These are phyloP conservation scores for Tephrocybe sp. DNA, from an alignment of 768 basidiomycete genomes.

Conservation along the genomic window DNA sequence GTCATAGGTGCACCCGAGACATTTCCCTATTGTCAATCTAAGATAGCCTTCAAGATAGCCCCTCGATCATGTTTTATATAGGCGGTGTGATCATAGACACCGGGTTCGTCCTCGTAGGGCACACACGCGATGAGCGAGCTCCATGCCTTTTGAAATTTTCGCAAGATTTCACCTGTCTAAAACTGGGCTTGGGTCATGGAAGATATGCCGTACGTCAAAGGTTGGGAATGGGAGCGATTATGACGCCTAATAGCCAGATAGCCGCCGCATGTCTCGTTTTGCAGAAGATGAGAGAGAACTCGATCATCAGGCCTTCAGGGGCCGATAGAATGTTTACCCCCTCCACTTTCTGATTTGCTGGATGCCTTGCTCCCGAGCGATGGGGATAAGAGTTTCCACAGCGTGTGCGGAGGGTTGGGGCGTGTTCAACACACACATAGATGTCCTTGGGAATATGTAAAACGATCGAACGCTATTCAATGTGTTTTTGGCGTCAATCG, in stretches of 20 bases:
- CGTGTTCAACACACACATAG: not conserved
- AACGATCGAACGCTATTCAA: not conserved
- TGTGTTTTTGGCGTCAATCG: not conserved
- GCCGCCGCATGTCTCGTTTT: slow-evolving; percentile 11
- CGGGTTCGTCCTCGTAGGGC: too few species aligned
- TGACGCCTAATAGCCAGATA: not conserved
- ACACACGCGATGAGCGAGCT: too few species aligned
- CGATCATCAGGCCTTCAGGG: slow-evolving; percentile 15
- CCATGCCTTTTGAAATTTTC: too few species aligned
- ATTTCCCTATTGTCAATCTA: slow-evolving; percentile 7
- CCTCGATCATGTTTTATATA: slow-evolving; percentile 6
- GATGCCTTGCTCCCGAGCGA: not conserved
- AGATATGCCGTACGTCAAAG: too few species aligned
- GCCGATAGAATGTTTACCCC: not conserved
- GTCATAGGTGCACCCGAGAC: slow-evolving; percentile 10
- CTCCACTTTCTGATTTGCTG: slow-evolving; percentile 1
- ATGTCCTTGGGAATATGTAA: not conserved
- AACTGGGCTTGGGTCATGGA: too few species aligned
- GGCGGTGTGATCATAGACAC: slow-evolving; percentile 10
- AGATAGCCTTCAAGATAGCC: slow-evolving; percentile 3
- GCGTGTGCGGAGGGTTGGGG: slow-evolving; percentile 1
- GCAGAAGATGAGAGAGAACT: slow-evolving; percentile 5
- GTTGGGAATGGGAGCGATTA: too few species aligned
- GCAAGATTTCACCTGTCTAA: too few species aligned
- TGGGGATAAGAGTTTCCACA: not conserved